phyloP scores from a whole-genome alignment of 495 filamentous ascomycete species.

The Jackrogersella minutella region DNA sequence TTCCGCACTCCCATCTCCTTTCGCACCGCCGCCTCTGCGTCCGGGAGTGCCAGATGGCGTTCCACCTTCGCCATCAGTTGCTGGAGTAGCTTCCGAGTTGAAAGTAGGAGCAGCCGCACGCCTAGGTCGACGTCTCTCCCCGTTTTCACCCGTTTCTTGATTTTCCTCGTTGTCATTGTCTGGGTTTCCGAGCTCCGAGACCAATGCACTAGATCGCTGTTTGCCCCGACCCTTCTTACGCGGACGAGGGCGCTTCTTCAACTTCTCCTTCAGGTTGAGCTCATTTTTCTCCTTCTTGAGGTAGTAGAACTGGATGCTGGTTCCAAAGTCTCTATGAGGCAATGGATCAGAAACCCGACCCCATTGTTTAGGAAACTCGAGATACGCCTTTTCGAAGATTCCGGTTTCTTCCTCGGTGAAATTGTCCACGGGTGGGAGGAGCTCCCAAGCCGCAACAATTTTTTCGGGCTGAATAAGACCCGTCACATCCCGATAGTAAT shows the following conservation, averaged over 20 bases:
- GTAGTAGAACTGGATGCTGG: conserved; percentile 96
- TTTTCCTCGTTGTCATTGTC: conserved; percentile 63
- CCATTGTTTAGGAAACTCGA: conserved; percentile 89
- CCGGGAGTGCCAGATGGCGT: conserved; percentile 58
- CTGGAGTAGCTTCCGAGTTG: conserved; percentile 53
- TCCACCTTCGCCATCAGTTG: conserved; percentile 63
- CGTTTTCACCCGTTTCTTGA: conserved; percentile 60
- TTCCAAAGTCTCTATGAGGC: conserved; percentile 75
- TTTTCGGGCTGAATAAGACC: conserved; percentile 71
- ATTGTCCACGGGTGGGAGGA: conserved; percentile 78
- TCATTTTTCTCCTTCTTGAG: conserved; percentile 90
- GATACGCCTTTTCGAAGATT: conserved; percentile 79
- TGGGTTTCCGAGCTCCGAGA: conserved; percentile 72
- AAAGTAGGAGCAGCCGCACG: conserved; percentile 64
- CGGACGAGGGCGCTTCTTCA: conserved; percentile 74
- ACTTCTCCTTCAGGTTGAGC: conserved; percentile 84
- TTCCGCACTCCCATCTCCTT: conserved; percentile 63
- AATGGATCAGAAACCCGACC: conserved; percentile 82
- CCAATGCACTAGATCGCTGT: conserved; percentile 77
- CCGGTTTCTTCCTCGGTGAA: conserved; percentile 83
- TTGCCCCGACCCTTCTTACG: conserved; percentile 66
- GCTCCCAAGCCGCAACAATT: conserved; percentile 75
- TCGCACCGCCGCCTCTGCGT: conserved; percentile 56
- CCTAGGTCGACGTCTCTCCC: conserved; percentile 60
- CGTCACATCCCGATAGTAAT: conserved; percentile 75